Percentiles rank a stretch among this genome's conserved stretches.
Conservation (phyloP, 2,329 filamentous ascomycete genomes). For the Paracorniculantispora psalliotae region DNA sequence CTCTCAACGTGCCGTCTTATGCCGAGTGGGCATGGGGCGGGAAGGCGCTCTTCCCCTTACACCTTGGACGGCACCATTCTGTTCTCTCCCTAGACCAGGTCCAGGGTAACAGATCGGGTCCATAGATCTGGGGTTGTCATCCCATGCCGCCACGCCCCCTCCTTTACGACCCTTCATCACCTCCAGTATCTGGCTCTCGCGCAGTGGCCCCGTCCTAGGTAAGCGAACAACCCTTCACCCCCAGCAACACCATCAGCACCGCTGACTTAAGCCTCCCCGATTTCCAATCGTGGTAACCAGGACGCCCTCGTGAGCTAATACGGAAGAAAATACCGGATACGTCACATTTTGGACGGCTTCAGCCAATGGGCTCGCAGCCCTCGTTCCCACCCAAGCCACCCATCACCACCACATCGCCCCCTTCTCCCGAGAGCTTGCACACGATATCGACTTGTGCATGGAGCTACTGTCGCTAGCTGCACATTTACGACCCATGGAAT, state of each 20-base stretch:
- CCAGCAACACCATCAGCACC: slow-evolving; percentile 4
- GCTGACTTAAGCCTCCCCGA: slow-evolving; percentile 13
- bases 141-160: neutral
- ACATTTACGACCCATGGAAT: neutral
- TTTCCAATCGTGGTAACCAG: slow-evolving; percentile 13
- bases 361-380: neutral
- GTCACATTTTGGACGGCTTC: neutral
- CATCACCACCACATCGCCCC: neutral
- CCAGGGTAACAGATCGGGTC: slow-evolving; percentile 4
- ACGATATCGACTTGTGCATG: slow-evolving; percentile 11
- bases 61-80: too few species aligned
- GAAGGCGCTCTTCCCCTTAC: neutral
- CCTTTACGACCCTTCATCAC: neutral
- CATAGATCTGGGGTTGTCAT: slow-evolving; percentile 11
- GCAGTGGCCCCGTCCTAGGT: neutral
- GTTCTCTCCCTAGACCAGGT: too few species aligned
- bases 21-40: neutral
- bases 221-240: slow-evolving; percentile 1
- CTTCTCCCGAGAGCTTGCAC: neutral
- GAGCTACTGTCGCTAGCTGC: neutral
- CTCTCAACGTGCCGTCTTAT: neutral
- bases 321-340: slow-evolving; percentile 5
- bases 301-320: slow-evolving; percentile 6
- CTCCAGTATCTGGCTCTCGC: neutral
- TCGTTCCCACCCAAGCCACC: neutral